These are phyloP conservation scores for Phytopythium helicoides DNA, from an alignment of 352 stramenopile genomes.

Conservation along the genomic window DNA sequence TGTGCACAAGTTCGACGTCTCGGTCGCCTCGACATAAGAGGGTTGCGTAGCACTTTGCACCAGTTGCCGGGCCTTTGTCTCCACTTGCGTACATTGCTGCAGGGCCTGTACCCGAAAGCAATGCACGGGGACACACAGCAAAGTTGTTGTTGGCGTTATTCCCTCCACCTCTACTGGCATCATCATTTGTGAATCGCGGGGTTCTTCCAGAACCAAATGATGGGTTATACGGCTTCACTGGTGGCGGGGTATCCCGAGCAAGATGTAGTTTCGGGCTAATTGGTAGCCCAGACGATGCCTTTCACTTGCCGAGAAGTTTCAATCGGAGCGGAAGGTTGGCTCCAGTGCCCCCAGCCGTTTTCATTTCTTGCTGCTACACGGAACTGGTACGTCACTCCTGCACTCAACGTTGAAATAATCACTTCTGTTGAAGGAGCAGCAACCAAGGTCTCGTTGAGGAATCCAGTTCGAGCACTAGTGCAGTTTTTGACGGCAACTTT, in stretches of 20 bases:
- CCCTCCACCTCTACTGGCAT: neutral
- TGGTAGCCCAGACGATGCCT: neutral
- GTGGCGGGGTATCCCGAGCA: constrained; percentile 29
- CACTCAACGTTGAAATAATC: constrained; percentile 60
- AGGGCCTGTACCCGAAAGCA: constrained; percentile 12
- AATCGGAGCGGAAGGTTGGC: constrained; percentile 55
- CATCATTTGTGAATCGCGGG: constrained; percentile 50
- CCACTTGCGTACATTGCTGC: constrained; percentile 3
- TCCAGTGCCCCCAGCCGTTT: constrained; percentile 69
- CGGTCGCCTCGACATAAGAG: constrained; percentile 35
- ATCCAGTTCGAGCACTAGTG: constrained; percentile 45
- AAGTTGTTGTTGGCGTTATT: constrained; percentile 32
- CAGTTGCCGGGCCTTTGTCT: constrained; percentile 5
- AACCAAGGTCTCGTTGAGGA: constrained; percentile 47
- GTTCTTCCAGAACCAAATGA: constrained; percentile 63
- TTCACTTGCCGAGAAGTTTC: constrained; percentile 29
- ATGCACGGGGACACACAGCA: constrained; percentile 33
- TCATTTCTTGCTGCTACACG: constrained; percentile 65
- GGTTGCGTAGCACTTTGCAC: constrained; percentile 34
- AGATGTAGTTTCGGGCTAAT: constrained; percentile 22
- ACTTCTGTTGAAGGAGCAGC: constrained; percentile 16
- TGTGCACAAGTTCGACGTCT: constrained; percentile 52
- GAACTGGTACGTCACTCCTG: constrained; percentile 86
- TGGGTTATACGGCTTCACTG: constrained; percentile 46
- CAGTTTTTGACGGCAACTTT: constrained; percentile 65